Evolutionary conservation across 2,329 filamentous ascomycete species (phyloP).

Genomic region (Cercospora zeae-maydis): DNA sequence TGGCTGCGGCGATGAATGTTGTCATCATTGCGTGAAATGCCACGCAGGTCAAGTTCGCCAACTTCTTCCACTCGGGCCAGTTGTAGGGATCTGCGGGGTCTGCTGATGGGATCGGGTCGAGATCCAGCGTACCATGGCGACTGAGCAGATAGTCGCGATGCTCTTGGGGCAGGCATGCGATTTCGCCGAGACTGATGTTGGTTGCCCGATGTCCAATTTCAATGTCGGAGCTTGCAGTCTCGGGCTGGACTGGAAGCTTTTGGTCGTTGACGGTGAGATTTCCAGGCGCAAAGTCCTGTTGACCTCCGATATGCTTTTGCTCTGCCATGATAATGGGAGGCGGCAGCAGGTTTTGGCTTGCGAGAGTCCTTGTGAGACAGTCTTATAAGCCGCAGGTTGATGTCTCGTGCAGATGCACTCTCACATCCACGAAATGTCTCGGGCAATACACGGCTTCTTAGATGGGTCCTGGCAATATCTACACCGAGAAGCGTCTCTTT

Average conservation of each 20-base stretch:
- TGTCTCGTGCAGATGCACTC: neutral
- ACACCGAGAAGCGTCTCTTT: neutral
- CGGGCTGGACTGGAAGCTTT: neutral
- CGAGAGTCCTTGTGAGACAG: neutral
- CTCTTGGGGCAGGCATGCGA: conserved; percentile 40
- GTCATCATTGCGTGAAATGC: conserved; percentile 52
- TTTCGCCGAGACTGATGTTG: conserved; percentile 28
- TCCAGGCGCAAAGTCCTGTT: conserved; percentile 10
- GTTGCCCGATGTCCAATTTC: conserved; percentile 29
- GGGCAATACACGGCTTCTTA: neutral
- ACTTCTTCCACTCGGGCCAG: conserved; percentile 50
- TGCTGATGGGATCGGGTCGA: conserved; percentile 52
- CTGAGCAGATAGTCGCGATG: conserved; percentile 51
- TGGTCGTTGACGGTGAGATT: neutral
- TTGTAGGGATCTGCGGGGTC: conserved; percentile 55
- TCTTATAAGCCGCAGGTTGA: neutral
- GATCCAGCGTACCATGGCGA: conserved; percentile 53
- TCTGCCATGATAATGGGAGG: neutral
- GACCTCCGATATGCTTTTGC: neutral
- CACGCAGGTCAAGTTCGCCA: conserved; percentile 52
- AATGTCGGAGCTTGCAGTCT: conserved; percentile 16
- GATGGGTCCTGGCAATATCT: neutral
- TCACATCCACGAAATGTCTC: neutral
- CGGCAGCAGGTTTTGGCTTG: neutral
- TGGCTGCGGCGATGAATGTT: conserved; percentile 53